Conservation (phyloP, 2,329 filamentous ascomycete genomes). For the Mycosphaerella sp. region DNA sequence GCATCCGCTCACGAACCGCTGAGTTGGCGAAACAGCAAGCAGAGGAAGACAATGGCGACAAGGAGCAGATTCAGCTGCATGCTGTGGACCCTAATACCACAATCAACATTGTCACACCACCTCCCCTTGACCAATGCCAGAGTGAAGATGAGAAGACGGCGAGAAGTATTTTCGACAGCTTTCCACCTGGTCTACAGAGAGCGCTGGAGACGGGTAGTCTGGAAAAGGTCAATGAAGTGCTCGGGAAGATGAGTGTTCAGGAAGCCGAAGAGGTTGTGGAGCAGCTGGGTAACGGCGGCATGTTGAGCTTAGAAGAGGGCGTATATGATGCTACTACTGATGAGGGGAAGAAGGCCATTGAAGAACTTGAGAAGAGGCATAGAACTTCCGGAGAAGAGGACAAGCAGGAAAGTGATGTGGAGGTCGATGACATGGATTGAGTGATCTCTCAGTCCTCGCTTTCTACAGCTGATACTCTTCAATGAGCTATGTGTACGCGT, state of each 20-base stretch:
- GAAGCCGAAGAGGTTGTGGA: constrained; percentile 82
- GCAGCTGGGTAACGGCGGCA: constrained; percentile 73
- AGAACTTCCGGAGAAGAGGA: constrained; percentile 70
- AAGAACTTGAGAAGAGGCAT: constrained; percentile 58
- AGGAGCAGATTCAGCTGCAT: constrained; percentile 96
- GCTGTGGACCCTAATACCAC: constrained; percentile 81
- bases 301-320: constrained; percentile 84
- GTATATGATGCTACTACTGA: constrained; percentile 76
- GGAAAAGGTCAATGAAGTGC: constrained; percentile 80
- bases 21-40: constrained; percentile 63
- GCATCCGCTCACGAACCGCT: constrained; percentile 68
- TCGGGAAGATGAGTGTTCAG: constrained; percentile 81
- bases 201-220: constrained; percentile 84
- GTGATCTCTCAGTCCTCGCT: neutral
- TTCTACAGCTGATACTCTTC: too few species aligned
- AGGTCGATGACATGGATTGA: constrained; percentile 39
- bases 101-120: constrained; percentile 81
- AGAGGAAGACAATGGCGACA: constrained; percentile 53
- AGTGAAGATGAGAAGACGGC: constrained; percentile 55
- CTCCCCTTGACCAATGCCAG: constrained; percentile 67
- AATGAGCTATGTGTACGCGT: too few species aligned
- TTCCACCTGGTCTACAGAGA: constrained; percentile 71
- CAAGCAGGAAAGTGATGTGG: constrained; percentile 33
- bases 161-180: constrained; percentile 73
- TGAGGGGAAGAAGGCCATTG: constrained; percentile 34